Base-by-base conservation (phyloP, 140 eudicot species). In the Bidens hawaiensis region DNA sequence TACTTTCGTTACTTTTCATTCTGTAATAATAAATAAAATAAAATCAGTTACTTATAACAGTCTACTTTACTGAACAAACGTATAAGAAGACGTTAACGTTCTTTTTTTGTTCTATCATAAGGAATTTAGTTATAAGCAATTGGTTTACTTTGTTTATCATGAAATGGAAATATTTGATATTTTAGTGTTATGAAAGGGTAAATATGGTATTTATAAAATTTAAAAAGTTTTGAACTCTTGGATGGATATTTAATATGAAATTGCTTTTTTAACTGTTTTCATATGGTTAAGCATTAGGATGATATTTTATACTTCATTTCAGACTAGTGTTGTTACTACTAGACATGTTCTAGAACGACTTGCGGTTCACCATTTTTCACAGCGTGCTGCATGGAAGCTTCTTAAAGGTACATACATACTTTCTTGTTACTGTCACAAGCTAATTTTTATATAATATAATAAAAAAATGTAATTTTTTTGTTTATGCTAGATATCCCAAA, bases 351-450 rank as follows among this genome's bases (percentile, higher is more conserved):
- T 88, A 67, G 95, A 88, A 79, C 89, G 94, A 48, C 82, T 93
- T 19, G 87, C 90, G 6, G 91, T 88, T 53, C 80, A 80, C 59
- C 83, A 80, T 64, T 78, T 64, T 61, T 93, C 99, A 55, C 96
- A 81, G 62, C 79, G 95, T 19, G 79, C 70, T 77, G 96, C 99
- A 50, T 93, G 96, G 95, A 93, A 93, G 76, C 96, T 93, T 76
- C 87, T 88, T 58, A 93, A 93, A 85, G 98, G 98, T 82, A 75
- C 50, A 65, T n/a, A n/a, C n/a, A n/a, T 36, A 38, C 28, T 6
- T 42, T 52, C 22, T 6, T 56, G 19, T 30, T 47, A 56, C 38
- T 11, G 65, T 23, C 19, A 40, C 55, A 6, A 19, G 49, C 25
- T 16, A 21, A 15, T 25, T 11, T 54, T 51, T 61, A n/a, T 57